phyloP scores from a whole-genome alignment of 2,329 filamentous ascomycete genomes.

The Penicillium sp. region DNA sequence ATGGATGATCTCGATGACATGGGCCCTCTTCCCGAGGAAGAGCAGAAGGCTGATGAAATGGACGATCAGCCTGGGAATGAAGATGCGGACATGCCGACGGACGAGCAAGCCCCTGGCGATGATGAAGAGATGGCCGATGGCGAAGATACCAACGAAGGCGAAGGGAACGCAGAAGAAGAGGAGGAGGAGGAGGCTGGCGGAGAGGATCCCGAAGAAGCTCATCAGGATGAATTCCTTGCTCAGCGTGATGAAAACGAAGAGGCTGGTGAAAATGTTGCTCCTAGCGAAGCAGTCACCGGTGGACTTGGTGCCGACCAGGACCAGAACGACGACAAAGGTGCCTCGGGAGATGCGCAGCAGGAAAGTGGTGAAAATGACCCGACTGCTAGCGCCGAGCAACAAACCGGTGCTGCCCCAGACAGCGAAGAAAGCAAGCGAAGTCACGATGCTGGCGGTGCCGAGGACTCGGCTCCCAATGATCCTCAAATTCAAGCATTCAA shows the following conservation, averaged over 20 bases:
- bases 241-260: conserved; percentile 50
- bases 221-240: conserved; percentile 45
- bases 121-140: conserved; percentile 42
- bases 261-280: conserved; percentile 51
- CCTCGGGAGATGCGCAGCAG: conserved; percentile 47
- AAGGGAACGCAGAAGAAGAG: conserved; percentile 47
- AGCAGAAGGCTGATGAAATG: conserved; percentile 31
- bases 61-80: conserved; percentile 30
- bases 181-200: conserved; percentile 37
- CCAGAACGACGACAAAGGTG: conserved; percentile 40
- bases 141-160: conserved; percentile 45
- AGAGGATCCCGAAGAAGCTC: conserved; percentile 50
- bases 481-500: conserved; percentile 71
- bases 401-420: conserved; percentile 40
- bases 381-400: conserved; percentile 46
- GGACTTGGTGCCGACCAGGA: conserved; percentile 40
- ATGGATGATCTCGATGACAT: conserved; percentile 47
- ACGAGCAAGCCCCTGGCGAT: conserved; percentile 31
- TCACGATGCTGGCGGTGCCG: conserved; percentile 35
- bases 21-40: conserved; percentile 36
- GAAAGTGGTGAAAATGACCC: conserved; percentile 44
- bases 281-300: conserved; percentile 40
- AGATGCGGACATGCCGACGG: conserved; percentile 28
- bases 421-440: conserved; percentile 38
- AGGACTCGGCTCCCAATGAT: conserved; percentile 35